Conservation (phyloP, 2,329 filamentous ascomycete genomes). For the Lachnum nothofagi region DNA sequence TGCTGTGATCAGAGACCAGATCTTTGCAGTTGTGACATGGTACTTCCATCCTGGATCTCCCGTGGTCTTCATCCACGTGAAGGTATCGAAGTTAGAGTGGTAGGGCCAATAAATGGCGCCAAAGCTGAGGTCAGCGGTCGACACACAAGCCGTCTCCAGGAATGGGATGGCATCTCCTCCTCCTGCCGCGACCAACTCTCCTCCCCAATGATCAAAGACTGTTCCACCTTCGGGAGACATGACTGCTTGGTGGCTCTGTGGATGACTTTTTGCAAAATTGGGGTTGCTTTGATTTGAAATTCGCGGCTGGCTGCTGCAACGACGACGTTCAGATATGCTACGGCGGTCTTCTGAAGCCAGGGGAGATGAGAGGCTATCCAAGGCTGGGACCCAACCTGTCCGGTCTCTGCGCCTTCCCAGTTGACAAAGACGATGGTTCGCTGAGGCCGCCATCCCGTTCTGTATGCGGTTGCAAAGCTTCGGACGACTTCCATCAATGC, state of each 20-base stretch:
- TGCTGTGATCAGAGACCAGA: constrained; percentile 43
- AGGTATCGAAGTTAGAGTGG: constrained; percentile 76
- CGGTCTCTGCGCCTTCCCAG: constrained; percentile 70
- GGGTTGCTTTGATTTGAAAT: not conserved
- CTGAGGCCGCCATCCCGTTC: constrained; percentile 71
- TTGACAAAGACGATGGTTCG: constrained; percentile 77
- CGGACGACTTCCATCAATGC: constrained; percentile 70
- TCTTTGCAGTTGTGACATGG: constrained; percentile 50
- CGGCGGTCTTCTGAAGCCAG: constrained; percentile 54
- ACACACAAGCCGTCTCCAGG: constrained; percentile 40
- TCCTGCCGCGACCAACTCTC: not conserved
- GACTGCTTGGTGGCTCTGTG: not conserved
- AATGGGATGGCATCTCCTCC: constrained; percentile 62
- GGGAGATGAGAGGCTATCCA: constrained; percentile 76
- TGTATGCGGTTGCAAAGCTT: constrained; percentile 61
- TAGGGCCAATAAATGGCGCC: constrained; percentile 60
- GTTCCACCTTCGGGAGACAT: constrained; percentile 25
- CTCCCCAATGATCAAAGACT: constrained; percentile 48
- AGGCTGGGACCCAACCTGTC: constrained; percentile 69
- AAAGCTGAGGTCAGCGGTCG: constrained; percentile 49
- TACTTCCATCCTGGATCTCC: constrained; percentile 58
- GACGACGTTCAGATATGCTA: constrained; percentile 26
- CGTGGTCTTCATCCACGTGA: constrained; percentile 72
- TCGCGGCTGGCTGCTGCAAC: constrained; percentile 1
- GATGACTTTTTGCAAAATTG: not conserved